Base-by-base conservation (phyloP, 2,329 filamentous ascomycete genomes). In the Epichloe bromicola region DNA sequence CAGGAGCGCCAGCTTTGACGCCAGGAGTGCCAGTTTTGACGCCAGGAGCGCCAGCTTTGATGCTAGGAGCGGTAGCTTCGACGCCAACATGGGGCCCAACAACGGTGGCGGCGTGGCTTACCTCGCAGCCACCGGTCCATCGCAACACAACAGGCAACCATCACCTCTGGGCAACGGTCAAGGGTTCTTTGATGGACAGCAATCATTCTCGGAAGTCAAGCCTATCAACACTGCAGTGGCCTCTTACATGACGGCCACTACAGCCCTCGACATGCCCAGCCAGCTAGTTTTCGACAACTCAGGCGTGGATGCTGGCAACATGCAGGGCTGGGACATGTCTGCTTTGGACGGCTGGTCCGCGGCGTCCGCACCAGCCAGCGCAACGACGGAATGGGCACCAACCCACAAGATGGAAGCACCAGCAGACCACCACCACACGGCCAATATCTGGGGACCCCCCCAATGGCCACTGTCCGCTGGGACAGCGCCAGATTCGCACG, bases 261-360 rank as follows among this genome's bases (percentile, higher is more conserved):
- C 62, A 23, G 58, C 59, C 5, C 57, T 69, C 33, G 67, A 68
- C 38, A 53, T 68, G 36, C 60, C 62, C 8, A 60, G 55, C 51
- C 58, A 62, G 14, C 60, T 67, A 26, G 64, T 63, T 36, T 69
- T 68, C 53, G 67, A 69, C 51, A 61, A 62, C 53, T 53, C 60
- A 4, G 60, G 59, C 38, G 63, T 61, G 50, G 63, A 67, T 43
- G 48, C 60, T 10, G 56, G 58, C 43, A 54, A 41, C 47, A 61
- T 70, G 2, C 64, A 66, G 48, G 61, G 62, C 46, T 70, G 68
- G 67, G 67, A 69, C 53, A 66, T 69, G 58, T 56, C 63, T 34
- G 57, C 63, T 3, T 57, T 70, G 48, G 67, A 69, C 51, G 51
- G 57, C 30, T 69, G 67, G 67, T 54, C 62, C 14, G 55, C 59